phyloP scores from a whole-genome alignment of 305 asterid species.

The Euphrasia arctica region DNA sequence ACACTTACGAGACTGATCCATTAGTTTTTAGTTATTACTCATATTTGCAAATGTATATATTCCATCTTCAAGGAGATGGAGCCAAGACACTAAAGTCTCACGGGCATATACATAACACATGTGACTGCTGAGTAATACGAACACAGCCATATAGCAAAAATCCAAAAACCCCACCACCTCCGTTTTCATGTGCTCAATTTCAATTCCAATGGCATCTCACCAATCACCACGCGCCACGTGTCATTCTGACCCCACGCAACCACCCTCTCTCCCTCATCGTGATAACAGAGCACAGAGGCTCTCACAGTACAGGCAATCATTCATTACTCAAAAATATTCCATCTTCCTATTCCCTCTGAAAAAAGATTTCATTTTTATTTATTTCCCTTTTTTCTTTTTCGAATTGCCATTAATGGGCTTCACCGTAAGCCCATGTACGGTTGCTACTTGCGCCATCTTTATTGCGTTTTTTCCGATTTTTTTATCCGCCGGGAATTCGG shows the following conservation, averaged over 20 bases:
- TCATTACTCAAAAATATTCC: slow-evolving; percentile 25
- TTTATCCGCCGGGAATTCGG: slow-evolving; percentile 15
- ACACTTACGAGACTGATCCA: no score
- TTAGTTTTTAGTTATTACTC: no score
- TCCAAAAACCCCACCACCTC: slow-evolving; percentile 48
- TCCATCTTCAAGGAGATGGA: not conserved
- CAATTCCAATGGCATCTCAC: slow-evolving; percentile 42
- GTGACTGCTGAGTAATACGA: slow-evolving; percentile 18
- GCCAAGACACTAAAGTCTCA: slow-evolving; percentile 39
- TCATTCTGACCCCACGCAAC: slow-evolving; percentile 37
- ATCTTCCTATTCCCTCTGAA: slow-evolving; percentile 22
- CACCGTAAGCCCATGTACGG: slow-evolving; percentile 25
- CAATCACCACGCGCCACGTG: slow-evolving; percentile 42
- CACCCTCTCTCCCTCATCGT: slow-evolving; percentile 16
- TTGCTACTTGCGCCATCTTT: slow-evolving; percentile 26
- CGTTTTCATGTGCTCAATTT: slow-evolving; percentile 45
- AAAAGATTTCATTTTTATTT: slow-evolving; percentile 19
- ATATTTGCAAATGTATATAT: no score
- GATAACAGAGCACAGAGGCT: slow-evolving; percentile 7
- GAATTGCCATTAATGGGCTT: slow-evolving; percentile 45
- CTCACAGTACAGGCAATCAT: slow-evolving; percentile 24
- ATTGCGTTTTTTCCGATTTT: slow-evolving; percentile 23
- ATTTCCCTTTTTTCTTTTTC: not conserved
- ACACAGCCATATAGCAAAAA: slow-evolving; percentile 51
- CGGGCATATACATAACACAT: slow-evolving; percentile 26